phyloP scores from a whole-genome alignment of 768 basidiomycete genomes.

The Epithele typhae region DNA sequence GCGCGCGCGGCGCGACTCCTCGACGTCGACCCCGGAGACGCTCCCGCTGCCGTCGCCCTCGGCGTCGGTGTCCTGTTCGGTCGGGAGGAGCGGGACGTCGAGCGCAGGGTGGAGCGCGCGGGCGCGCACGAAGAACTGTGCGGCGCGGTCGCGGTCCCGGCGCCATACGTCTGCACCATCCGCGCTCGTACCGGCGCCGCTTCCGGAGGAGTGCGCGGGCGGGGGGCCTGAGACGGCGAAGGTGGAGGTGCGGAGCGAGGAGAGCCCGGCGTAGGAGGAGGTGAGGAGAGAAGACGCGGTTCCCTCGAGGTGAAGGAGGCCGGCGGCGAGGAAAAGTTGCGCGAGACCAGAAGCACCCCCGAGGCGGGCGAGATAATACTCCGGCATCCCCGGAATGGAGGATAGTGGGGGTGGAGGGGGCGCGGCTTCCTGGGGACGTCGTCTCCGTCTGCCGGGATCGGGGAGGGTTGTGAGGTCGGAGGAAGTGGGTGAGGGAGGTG shows the following conservation, averaged over 20 bases:
- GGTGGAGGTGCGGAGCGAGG: conserved; percentile 73
- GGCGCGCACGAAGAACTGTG: conserved; percentile 70
- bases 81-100: conserved; percentile 65
- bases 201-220: conserved; percentile 1
- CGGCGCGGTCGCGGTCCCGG: conserved; percentile 67
- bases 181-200: conserved; percentile 30
- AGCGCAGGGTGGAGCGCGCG: conserved; percentile 53
- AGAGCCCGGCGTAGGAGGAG: conserved; percentile 71
- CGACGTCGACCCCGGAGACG: background rate
- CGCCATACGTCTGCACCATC: conserved; percentile 70
- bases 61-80: conserved; percentile 28
- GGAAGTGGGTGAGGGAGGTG: conserved; percentile 4
- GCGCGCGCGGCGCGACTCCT: background rate
- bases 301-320: conserved; percentile 78
- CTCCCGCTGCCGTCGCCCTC: conserved; percentile 9
- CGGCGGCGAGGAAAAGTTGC: conserved; percentile 74
- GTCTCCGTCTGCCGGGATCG: conserved; percentile 1
- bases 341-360: conserved; percentile 67
- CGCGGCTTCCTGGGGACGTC: conserved; percentile 24
- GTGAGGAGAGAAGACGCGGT: conserved; percentile 67
- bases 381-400: conserved; percentile 45
- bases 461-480: conserved; percentile 1
- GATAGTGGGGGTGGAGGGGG: conserved; percentile 26
- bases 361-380: conserved; percentile 62
- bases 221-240: conserved; percentile 36